phyloP scores from a whole-genome alignment of 2,329 filamentous ascomycete species.

The Penicillium freii region DNA sequence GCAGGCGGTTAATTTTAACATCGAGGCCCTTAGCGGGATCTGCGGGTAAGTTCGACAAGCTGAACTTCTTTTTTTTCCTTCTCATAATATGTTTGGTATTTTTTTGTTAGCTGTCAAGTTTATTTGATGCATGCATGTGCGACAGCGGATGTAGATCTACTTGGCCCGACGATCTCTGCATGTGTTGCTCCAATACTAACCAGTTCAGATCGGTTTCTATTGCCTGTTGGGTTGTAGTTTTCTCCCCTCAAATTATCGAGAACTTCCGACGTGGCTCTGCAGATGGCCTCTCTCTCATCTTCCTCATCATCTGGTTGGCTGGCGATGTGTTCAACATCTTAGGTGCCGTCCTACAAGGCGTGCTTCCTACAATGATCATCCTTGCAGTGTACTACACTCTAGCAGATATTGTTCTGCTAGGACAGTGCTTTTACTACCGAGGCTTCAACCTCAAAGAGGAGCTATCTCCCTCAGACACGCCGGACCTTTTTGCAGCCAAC shows the following conservation, averaged over 20 bases:
- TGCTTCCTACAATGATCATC: constrained; percentile 93
- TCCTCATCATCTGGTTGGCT: constrained; percentile 87
- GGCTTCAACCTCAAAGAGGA: constrained; percentile 59
- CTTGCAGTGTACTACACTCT: constrained; percentile 93
- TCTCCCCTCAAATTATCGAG: constrained; percentile 93
- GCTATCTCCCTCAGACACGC: constrained; percentile 19
- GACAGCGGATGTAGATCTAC: not conserved
- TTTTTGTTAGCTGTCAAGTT: not conserved
- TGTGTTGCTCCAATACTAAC: constrained; percentile 9
- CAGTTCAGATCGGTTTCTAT: constrained; percentile 79
- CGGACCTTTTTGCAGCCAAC: constrained; percentile 12
- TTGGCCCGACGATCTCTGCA: constrained; percentile 1
- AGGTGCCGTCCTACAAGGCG: constrained; percentile 85
- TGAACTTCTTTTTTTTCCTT: not conserved
- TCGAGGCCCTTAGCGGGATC: constrained; percentile 89
- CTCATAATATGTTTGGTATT: not conserved
- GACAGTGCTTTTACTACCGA: constrained; percentile 93
- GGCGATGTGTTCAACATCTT: constrained; percentile 97
- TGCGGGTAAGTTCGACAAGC: constrained; percentile 62
- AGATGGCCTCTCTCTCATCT: constrained; percentile 85
- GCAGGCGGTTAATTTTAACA: constrained; percentile 63
- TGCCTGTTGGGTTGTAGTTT: constrained; percentile 96
- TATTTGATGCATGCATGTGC: not conserved
- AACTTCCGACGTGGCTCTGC: constrained; percentile 84
- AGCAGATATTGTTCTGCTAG: constrained; percentile 81